These are phyloP conservation scores for Aureobasidium sp. DNA, from an alignment of 2,329 filamentous ascomycete genomes.

Conservation along the genomic window DNA sequence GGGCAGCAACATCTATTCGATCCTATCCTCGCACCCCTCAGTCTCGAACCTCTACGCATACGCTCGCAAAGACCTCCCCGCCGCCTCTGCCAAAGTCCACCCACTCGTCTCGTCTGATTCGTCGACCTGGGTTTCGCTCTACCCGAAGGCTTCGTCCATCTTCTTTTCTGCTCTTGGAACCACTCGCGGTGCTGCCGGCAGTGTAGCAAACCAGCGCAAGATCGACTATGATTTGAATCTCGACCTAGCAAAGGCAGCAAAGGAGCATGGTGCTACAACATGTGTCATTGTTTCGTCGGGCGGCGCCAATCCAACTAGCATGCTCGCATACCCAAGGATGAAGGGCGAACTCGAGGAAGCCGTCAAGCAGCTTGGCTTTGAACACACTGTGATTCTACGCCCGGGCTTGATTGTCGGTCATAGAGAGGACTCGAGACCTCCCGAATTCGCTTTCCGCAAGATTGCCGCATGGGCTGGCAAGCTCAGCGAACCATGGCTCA, in stretches of 20 bases:
- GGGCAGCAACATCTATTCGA: constrained; percentile 66
- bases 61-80: constrained; percentile 54
- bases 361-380: constrained; percentile 63
- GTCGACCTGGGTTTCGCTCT: constrained; percentile 53
- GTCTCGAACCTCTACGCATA: constrained; percentile 53
- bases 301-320: constrained; percentile 44
- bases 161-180: constrained; percentile 76
- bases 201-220: constrained; percentile 70
- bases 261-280: constrained; percentile 59
- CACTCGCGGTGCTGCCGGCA: constrained; percentile 64
- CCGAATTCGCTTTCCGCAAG: constrained; percentile 49
- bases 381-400: constrained; percentile 62
- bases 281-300: constrained; percentile 67
- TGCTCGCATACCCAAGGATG: constrained; percentile 56
- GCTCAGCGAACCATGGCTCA: constrained; percentile 41
- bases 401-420: constrained; percentile 70
- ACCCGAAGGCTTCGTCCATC: constrained; percentile 52
- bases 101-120: constrained; percentile 61
- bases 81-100: constrained; percentile 49
- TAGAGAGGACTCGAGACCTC: constrained; percentile 47
- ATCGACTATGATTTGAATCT: constrained; percentile 85
- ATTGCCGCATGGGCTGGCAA: constrained; percentile 49
- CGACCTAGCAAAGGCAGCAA: constrained; percentile 65
- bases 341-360: constrained; percentile 81
- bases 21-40: constrained; percentile 46